Evolutionary conservation across 805 yeast genomes (phyloP).

Genomic region (Ogataea henricii): DNA sequence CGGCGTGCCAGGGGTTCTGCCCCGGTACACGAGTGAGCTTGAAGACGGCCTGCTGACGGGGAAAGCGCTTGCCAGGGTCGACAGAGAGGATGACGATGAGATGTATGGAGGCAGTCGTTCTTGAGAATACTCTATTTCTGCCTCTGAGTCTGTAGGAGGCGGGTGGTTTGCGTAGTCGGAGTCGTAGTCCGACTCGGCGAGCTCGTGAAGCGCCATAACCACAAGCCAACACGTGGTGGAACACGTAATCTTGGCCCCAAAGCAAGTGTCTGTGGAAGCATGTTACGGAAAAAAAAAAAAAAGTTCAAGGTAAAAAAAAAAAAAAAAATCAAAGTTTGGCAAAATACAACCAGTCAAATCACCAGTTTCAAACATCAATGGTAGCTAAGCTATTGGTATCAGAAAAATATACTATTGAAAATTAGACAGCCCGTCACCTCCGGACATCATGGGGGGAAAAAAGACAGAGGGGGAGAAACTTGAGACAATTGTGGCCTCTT

Average conservation of each 20-base stretch:
- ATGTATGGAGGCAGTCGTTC: conserved; percentile 14
- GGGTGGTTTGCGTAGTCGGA: conserved; percentile 43
- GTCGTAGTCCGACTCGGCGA: conserved; percentile 19
- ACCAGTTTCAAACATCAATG: no score
- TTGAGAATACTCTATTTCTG: conserved; percentile 20
- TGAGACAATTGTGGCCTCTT: background rate
- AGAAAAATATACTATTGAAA: conserved; percentile 4
- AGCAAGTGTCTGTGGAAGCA: no score
- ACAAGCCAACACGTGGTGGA: no score
- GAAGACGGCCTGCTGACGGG: background rate
- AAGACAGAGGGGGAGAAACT: conserved; percentile 1
- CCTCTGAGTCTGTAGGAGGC: conserved; percentile 40
- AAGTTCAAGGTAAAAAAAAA: background rate
- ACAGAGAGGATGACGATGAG: conserved; percentile 20
- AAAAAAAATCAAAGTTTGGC: no score
- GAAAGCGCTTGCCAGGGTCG: conserved; percentile 12
- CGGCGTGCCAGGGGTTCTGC: background rate
- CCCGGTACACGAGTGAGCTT: conserved; percentile 2
- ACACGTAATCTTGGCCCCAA: no score
- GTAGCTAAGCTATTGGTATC: background rate
- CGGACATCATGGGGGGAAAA: background rate
- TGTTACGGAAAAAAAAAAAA: background rate
- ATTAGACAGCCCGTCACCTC: background rate
- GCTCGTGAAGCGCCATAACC: conserved; percentile 1
- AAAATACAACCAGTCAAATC: no score